A percentile compares a stretch with the other conserved stretches of the same genome.
phyloP scores from a whole-genome alignment of 2,329 filamentous ascomycete species.

The Ceratocystiopsis brevicomis region DNA sequence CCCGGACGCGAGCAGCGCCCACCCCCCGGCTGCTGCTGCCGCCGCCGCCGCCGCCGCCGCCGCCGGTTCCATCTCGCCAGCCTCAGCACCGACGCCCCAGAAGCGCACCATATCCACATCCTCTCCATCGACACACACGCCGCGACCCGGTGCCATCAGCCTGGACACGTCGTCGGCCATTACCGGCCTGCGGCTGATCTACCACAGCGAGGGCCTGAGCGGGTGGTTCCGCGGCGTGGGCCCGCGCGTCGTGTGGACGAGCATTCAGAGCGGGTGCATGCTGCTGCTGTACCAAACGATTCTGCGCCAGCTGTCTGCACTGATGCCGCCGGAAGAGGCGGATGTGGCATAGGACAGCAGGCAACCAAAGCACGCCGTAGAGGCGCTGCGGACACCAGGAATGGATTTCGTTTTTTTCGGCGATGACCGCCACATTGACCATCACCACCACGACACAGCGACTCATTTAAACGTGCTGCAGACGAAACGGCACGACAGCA shows the following conservation, averaged over 20 bases:
- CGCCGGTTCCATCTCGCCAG: not conserved
- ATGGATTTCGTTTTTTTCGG: not conserved
- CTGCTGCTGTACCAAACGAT: conserved; percentile 85
- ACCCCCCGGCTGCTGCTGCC: conserved; percentile 7
- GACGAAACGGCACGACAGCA: too few relatives aligned
- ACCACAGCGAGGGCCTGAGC: conserved; percentile 67
- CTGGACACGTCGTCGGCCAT: conserved; percentile 82
- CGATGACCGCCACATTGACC: not conserved
- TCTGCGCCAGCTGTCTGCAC: conserved; percentile 52
- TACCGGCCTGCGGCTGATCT: conserved; percentile 70
- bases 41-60: conserved; percentile 1
- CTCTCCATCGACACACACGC: conserved; percentile 67
- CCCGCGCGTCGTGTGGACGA: conserved; percentile 87
- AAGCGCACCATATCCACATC: conserved; percentile 73
- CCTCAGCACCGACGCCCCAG: conserved; percentile 19
- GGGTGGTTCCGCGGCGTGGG: conserved; percentile 94
- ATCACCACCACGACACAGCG: too few relatives aligned
- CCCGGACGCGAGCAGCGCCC: conserved; percentile 4
- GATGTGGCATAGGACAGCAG: not conserved
- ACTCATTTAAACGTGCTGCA: too few relatives aligned
- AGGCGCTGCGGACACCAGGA: not conserved
- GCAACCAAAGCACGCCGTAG: not conserved
- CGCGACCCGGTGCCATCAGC: conserved; percentile 56
- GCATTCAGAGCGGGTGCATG: conserved; percentile 93
- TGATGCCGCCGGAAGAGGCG: conserved; percentile 19